Percentiles rank a stretch among this genome's conserved stretches.
phyloP scores from a whole-genome alignment of 106 monocot genomes.

The Chionographis japonica region DNA sequence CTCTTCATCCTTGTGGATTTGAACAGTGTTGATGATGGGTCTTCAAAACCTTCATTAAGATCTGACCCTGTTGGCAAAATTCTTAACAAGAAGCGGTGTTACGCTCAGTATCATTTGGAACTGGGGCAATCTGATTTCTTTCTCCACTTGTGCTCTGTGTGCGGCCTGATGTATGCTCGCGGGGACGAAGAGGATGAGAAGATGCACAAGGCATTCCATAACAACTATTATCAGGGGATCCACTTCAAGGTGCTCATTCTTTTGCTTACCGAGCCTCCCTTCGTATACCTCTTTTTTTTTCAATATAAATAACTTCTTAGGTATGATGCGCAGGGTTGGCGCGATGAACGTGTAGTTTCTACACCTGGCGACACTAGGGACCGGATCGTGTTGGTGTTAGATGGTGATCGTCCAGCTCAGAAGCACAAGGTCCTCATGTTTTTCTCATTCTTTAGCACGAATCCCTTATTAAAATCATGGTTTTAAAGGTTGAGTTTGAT shows the following conservation, averaged over 20 bases:
- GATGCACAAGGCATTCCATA: slow-evolving; percentile 64
- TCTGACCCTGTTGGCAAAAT: slow-evolving; percentile 8
- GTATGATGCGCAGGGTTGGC: slow-evolving; percentile 55
- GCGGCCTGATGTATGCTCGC: slow-evolving; percentile 64
- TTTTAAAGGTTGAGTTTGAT: background rate
- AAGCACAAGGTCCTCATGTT: slow-evolving; percentile 51
- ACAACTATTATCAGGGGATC: slow-evolving; percentile 58
- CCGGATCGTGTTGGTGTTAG: slow-evolving; percentile 53
- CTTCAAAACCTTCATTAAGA: background rate
- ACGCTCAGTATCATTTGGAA: slow-evolving; percentile 62
- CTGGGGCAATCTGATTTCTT: slow-evolving; percentile 68
- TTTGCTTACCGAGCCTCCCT: background rate
- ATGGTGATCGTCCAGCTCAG: slow-evolving; percentile 36
- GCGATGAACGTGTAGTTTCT: slow-evolving; percentile 56
- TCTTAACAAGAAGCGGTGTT: slow-evolving; percentile 47
- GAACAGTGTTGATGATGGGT: background rate
- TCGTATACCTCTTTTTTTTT: background rate
- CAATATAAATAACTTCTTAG: background rate
- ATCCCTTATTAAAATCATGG: no score
- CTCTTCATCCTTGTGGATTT: no score
- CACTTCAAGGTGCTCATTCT: slow-evolving; percentile 51
- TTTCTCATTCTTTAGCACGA: background rate
- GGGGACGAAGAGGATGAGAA: slow-evolving; percentile 81
- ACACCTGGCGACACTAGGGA: slow-evolving; percentile 21
- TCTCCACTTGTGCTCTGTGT: slow-evolving; percentile 45